Evolutionary conservation across 768 basidiomycete species (phyloP).

Genomic region (Boletus pseudo-olivaceus): DNA sequence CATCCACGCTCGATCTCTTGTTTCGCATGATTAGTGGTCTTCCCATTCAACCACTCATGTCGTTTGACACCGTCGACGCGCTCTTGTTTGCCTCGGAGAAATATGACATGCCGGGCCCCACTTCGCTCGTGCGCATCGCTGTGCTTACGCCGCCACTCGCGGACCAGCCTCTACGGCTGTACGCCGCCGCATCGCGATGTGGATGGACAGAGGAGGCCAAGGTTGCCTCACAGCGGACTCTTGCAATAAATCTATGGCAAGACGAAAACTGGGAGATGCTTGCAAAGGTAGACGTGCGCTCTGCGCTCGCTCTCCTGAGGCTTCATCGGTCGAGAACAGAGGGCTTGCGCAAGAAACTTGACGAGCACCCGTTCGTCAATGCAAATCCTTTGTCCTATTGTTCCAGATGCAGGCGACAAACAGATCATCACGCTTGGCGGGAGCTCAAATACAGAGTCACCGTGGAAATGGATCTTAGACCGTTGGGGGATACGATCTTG

Average conservation of each 20-base stretch:
- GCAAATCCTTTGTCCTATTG: conserved; percentile 41
- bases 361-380: conserved; percentile 57
- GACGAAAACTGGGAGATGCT: conserved; percentile 44
- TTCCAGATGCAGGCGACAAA: conserved; percentile 43
- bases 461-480: conserved; percentile 55
- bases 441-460: conserved; percentile 58
- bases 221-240: conserved; percentile 50
- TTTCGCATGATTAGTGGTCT: conserved; percentile 63
- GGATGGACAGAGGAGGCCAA: conserved; percentile 58
- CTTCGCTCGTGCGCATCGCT: conserved; percentile 57
- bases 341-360: conserved; percentile 44
- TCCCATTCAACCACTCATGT: conserved; percentile 44
- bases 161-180: conserved; percentile 49
- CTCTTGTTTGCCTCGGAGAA: conserved; percentile 64
- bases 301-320: conserved; percentile 52
- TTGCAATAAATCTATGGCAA: conserved; percentile 50
- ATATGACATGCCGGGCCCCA: conserved; percentile 67
- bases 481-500: conserved; percentile 56
- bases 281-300: conserved; percentile 43
- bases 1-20: conserved; percentile 50
- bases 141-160: conserved; percentile 50
- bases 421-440: conserved; percentile 62
- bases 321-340: conserved; percentile 55
- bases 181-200: conserved; percentile 52
- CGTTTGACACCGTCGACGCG: conserved; percentile 52